Evolutionary conservation across 495 filamentous ascomycete genomes (phyloP), one percentile per base, ranked within the genome.

Genomic region (Daldinia vernicosa): DNA sequence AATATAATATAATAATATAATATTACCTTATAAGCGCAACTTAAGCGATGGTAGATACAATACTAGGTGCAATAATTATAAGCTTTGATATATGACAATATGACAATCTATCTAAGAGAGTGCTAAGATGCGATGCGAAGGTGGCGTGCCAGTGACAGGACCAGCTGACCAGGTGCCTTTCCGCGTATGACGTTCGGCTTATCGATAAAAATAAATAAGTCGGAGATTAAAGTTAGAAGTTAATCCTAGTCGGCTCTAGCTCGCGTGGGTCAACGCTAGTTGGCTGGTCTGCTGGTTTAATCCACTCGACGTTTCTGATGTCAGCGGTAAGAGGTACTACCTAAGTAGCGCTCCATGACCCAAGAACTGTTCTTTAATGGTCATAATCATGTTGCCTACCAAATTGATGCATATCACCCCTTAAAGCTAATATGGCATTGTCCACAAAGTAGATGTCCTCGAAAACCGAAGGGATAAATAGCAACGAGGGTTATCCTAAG

Each of bases 281-380:
- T 50, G n/a, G 19, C 45, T 26, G 19, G 6, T 11, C 19, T 4
- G 4, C n/a, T 5, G 47, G 9, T 24, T 51, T 17, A 26, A 28
- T 28, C 22, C 14, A 56, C 39, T 67, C 50, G 32, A 59, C 35
- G 22, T 72, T 64, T 60, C 64, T 72, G 69, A 72, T 72, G 69
- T 72, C 69, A 72, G 64, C 47, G 30, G 55, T 35, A 35, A 14
- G 28, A 30, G 28, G 28, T 30, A 30, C 28, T 5, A 30, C 6
- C 28, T 30, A 30, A 30, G 33, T 37, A 59, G 32, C 56, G 28
- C 37, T 71, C 63, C 59, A 17, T 22, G 33, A 37, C 30, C 54
- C 54, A 37, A 57, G 54, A 56, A 39, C 17, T 12, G 27, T 39
- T 27, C 24, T 28, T 43, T 17, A 43, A 60, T 43, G 35, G 55